Conservation (phyloP, 441 rosid species). For the Populus tomentosa region DNA sequence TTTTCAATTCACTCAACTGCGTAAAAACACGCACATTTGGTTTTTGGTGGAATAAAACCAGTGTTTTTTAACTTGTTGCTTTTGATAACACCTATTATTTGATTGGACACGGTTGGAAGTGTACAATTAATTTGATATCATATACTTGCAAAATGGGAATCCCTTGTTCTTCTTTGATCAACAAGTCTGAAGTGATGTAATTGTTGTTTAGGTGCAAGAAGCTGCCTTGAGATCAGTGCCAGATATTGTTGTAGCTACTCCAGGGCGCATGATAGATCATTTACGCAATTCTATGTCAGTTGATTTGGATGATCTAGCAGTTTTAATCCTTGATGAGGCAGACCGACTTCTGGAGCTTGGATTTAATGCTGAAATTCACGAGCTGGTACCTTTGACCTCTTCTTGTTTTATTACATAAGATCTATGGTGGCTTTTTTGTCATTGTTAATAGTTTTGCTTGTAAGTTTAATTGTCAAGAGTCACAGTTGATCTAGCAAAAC, state of each 20-base stretch:
- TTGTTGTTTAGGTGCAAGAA: conserved; percentile 67
- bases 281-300: conserved; percentile 93
- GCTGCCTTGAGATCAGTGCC: conserved; percentile 92
- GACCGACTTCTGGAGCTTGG: conserved; percentile 98
- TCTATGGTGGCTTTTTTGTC: too few species aligned
- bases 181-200: background rate
- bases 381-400: conserved; percentile 57
- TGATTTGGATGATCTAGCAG: conserved; percentile 87
- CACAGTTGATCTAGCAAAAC: background rate
- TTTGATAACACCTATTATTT: too few species aligned
- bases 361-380: conserved; percentile 87
- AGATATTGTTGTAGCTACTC: conserved; percentile 98
- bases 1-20: too few species aligned
- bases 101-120: too few species aligned
- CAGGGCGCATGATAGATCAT: conserved; percentile 97
- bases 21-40: background rate
- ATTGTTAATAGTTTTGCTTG: background rate
- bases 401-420: conserved; percentile 1
- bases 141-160: background rate
- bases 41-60: background rate
- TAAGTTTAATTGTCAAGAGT: background rate
- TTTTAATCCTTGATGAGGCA: conserved; percentile 93
- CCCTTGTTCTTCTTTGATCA: background rate
- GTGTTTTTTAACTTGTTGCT: too few species aligned
- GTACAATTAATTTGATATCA: background rate